Percentiles rank a stretch among this genome's conserved stretches.
Evolutionary conservation across 306 rosid genomes (phyloP).

Genomic region (Lablab purpureus): DNA sequence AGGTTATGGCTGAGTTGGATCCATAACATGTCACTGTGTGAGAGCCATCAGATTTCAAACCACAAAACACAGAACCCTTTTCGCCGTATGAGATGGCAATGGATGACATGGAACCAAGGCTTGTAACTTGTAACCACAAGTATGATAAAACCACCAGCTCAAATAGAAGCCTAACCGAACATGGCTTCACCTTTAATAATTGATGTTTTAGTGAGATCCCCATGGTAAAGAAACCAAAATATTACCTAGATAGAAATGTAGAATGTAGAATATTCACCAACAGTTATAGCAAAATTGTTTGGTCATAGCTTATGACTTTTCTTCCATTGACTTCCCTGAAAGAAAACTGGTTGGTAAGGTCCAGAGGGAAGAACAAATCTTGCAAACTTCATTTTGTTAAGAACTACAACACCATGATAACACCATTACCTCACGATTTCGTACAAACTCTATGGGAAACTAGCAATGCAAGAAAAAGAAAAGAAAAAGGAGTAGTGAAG

Average conservation of each 20-base stretch:
- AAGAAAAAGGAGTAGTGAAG: neutral
- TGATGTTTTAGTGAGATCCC: slow-evolving; percentile 30
- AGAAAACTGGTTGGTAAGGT: slow-evolving; percentile 18
- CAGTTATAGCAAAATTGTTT: neutral
- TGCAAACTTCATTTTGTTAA: neutral
- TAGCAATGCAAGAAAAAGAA: slow-evolving; percentile 29
- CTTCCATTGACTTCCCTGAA: neutral
- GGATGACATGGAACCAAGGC: slow-evolving; percentile 95
- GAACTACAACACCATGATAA: slow-evolving; percentile 34
- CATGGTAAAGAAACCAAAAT: slow-evolving; percentile 46
- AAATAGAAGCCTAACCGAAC: slow-evolving; percentile 46
- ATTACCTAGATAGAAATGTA: neutral
- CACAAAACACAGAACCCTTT: slow-evolving; percentile 83
- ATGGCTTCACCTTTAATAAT: neutral
- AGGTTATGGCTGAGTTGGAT: slow-evolving; percentile 76
- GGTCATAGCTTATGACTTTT: neutral
- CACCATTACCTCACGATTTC: slow-evolving; percentile 32
- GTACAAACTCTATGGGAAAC: slow-evolving; percentile 19
- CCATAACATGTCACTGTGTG: slow-evolving; percentile 86
- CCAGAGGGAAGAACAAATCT: neutral
- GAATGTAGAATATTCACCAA: slow-evolving; percentile 27
- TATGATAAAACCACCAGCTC: slow-evolving; percentile 57
- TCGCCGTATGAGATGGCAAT: slow-evolving; percentile 87
- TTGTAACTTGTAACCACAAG: slow-evolving; percentile 56
- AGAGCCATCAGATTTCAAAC: slow-evolving; percentile 87